Conservation (phyloP, 2,329 filamentous ascomycete species). For the Metarhizium humberi region DNA sequence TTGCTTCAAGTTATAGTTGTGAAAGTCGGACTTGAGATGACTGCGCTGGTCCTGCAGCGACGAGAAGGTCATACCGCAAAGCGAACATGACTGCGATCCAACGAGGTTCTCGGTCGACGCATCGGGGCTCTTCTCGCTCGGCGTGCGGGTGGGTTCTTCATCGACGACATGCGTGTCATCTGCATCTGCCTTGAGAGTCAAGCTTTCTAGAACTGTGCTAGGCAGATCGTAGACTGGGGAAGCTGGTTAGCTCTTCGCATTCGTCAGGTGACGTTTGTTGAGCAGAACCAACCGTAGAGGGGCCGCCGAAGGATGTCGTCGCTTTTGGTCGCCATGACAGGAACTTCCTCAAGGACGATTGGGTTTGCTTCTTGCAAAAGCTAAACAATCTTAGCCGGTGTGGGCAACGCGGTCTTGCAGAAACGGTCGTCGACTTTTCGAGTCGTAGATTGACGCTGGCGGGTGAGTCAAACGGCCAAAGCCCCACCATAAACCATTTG, state of each 20-base stretch:
- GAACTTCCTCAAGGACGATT: background rate
- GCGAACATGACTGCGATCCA: conserved; percentile 66
- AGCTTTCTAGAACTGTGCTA: conserved; percentile 57
- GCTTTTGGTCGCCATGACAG: conserved; percentile 8
- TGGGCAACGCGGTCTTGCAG: too few relatives aligned
- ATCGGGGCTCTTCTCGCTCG: conserved; percentile 13
- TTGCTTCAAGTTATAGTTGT: conserved; percentile 91
- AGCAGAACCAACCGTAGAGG: conserved; percentile 36
- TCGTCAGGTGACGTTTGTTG: background rate
- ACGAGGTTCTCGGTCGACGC: conserved; percentile 29
- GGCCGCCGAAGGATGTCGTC: conserved; percentile 41
- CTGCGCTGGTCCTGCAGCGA: conserved; percentile 72
- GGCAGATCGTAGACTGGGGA: conserved; percentile 72
- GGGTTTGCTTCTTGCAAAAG: background rate
- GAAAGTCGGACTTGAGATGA: conserved; percentile 83
- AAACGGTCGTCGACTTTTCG: too few relatives aligned
- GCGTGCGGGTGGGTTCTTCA: conserved; percentile 14
- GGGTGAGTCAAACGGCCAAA: too few relatives aligned
- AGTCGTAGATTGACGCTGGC: too few relatives aligned
- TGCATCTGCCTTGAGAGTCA: conserved; percentile 38
- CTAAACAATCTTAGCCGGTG: background rate
- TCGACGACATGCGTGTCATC: conserved; percentile 15
- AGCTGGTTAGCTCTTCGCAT: conserved; percentile 3
- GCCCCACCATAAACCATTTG: too few relatives aligned
- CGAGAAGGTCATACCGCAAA: conserved; percentile 66